Conservation (phyloP, 2,329 filamentous ascomycete genomes). For the Pseudopyrenochaeta lycopersici region DNA sequence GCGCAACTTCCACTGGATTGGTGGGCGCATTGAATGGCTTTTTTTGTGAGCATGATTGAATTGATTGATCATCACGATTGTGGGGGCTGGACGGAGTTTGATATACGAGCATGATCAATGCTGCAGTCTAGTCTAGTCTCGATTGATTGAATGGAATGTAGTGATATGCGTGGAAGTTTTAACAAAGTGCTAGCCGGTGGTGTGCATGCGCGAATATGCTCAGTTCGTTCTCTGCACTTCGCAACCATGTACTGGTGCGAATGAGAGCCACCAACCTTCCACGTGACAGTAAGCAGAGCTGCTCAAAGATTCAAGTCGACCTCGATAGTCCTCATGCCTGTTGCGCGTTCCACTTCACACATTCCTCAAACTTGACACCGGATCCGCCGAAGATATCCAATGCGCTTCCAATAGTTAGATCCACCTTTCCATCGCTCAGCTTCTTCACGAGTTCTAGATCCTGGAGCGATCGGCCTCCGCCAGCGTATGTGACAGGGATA, state of each 20-base stretch:
- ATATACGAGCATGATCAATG: not conserved
- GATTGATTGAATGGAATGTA: not conserved
- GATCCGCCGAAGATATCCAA: constrained; percentile 93
- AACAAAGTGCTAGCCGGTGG: not conserved
- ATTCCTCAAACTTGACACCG: constrained; percentile 87
- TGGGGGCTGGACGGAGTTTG: not conserved
- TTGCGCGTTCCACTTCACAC: constrained; percentile 80
- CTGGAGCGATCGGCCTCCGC: constrained; percentile 82
- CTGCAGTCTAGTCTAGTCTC: not conserved
- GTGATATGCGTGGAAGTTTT: not conserved
- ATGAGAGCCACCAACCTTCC: too few species aligned
- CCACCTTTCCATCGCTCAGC: constrained; percentile 82
- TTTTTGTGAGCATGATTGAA: not conserved
- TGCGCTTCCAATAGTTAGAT: constrained; percentile 95
- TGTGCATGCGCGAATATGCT: not conserved
- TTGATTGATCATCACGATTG: not conserved
- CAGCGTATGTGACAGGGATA: constrained; percentile 95
- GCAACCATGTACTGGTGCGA: too few species aligned
- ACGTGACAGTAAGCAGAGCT: too few species aligned
- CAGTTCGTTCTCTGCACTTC: not conserved
- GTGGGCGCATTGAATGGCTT: not conserved
- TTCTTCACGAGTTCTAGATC: constrained; percentile 84
- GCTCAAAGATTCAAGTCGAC: too few species aligned
- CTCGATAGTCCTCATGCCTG: constrained; percentile 18
- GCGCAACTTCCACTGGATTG: not conserved